A percentile compares a stretch with the other conserved stretches of the same genome.
Conservation (phyloP, 2,329 filamentous ascomycete species). For the Pseudocercospora pini-densiflorae region DNA sequence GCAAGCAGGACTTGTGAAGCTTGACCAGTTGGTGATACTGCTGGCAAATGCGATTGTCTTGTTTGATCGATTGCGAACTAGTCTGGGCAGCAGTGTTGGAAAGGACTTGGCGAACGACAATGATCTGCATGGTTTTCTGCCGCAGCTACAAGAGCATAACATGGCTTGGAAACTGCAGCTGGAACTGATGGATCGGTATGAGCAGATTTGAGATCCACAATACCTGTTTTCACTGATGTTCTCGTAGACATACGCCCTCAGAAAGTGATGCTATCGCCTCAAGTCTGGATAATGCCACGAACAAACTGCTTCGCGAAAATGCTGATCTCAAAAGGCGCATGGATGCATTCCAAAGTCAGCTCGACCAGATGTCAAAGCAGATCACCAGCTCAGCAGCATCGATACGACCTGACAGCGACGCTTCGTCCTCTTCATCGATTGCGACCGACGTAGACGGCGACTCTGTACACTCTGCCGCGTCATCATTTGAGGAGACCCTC, state of each 20-base stretch:
- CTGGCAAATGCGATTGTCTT: not conserved
- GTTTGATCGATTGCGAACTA: not conserved
- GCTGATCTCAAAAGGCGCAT: not conserved
- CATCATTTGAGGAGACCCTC: not conserved
- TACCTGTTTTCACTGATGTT: not conserved
- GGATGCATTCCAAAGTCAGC: not conserved
- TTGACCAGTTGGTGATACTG: not conserved
- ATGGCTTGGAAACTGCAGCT: not conserved
- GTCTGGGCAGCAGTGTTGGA: not conserved
- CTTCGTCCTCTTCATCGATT: no score
- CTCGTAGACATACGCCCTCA: not conserved
- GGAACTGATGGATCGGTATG: not conserved
- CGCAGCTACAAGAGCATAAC: not conserved
- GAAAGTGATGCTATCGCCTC: not conserved
- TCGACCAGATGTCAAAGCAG: not conserved
- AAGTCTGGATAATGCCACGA: not conserved
- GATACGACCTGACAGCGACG: not conserved
- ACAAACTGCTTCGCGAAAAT: not conserved
- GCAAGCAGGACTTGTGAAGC: not conserved
- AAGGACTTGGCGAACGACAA: not conserved
- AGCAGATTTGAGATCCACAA: fast-evolving
- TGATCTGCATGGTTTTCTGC: not conserved
- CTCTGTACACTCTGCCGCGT: not conserved
- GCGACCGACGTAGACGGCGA: not conserved
- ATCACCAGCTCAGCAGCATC: not conserved